Conservation (phyloP, 2,329 filamentous ascomycete species). For the Beauveria bassiana region DNA sequence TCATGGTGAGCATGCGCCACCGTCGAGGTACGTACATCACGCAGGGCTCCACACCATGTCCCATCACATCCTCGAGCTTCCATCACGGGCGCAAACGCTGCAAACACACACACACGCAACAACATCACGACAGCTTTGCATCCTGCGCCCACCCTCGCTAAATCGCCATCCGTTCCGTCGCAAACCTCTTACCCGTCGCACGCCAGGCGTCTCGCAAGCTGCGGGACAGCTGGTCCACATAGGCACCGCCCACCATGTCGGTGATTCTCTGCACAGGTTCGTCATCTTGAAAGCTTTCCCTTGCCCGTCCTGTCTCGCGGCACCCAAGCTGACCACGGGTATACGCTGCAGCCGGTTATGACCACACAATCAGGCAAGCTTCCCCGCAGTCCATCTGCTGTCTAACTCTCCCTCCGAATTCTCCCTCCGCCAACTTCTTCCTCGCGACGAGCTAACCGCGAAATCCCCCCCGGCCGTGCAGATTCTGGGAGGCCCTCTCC, state of each 20-base stretch:
- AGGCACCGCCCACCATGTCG: conserved; percentile 37
- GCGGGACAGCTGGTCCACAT: not conserved
- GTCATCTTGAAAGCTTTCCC: conserved; percentile 19
- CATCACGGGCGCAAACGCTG: not conserved
- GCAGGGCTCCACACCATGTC: not conserved
- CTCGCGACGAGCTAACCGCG: not conserved
- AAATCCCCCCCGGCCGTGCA: conserved; percentile 26
- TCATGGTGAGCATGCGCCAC: not conserved
- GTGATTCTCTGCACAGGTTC: conserved; percentile 56
- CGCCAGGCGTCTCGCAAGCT: not conserved
- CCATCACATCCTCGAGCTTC: not conserved
- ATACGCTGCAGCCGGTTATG: conserved; percentile 44
- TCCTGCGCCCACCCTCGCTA: not conserved
- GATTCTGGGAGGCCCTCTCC: conserved; percentile 97
- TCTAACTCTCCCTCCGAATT: too few relatives aligned
- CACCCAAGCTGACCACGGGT: not conserved
- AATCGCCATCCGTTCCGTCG: not conserved
- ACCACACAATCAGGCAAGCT: conserved; percentile 49
- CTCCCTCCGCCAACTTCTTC: not conserved
- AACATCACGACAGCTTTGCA: not conserved
- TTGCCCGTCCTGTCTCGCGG: not conserved
- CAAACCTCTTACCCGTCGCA: not conserved
- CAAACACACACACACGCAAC: not conserved
- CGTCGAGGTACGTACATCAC: not conserved
- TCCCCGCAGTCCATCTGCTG: not conserved